A percentile compares a stretch with the other conserved stretches of the same genome.
phyloP scores from a whole-genome alignment of 441 rosid genomes.

The Syzygium syzygioides region DNA sequence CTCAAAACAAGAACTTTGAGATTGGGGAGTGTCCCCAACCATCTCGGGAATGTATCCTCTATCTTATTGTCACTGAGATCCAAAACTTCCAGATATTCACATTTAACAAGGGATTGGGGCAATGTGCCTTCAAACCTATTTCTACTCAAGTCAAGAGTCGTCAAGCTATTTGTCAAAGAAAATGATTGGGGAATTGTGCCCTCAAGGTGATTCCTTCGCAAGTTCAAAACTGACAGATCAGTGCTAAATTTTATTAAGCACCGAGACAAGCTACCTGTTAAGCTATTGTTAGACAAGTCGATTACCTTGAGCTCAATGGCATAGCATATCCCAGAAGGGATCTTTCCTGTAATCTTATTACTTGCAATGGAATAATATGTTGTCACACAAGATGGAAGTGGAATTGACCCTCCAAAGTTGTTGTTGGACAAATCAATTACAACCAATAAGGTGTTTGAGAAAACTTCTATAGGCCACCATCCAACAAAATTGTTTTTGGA shows the following conservation, averaged over 20 bases:
- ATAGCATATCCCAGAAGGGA: background rate
- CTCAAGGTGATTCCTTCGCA: background rate
- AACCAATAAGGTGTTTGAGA: background rate
- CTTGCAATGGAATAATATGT: background rate
- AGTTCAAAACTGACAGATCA: background rate
- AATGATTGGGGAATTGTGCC: background rate
- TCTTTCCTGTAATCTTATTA: background rate
- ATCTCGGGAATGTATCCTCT: background rate
- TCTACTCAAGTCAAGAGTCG: background rate
- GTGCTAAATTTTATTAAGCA: background rate
- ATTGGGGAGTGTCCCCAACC: background rate
- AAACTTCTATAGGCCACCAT: background rate
- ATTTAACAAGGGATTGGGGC: background rate
- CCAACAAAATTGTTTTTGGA: background rate
- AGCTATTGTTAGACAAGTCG: background rate
- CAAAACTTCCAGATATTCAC: background rate
- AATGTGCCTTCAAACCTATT: background rate
- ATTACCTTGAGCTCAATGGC: fast-evolving
- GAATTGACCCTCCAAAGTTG: background rate
- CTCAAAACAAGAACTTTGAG: background rate
- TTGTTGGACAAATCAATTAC: background rate
- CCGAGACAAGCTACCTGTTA: background rate
- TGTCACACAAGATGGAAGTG: background rate
- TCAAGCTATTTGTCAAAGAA: background rate
- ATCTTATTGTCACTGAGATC: background rate